Evolutionary conservation across 805 yeast genomes (phyloP).

Genomic region (Priceomyces medius): DNA sequence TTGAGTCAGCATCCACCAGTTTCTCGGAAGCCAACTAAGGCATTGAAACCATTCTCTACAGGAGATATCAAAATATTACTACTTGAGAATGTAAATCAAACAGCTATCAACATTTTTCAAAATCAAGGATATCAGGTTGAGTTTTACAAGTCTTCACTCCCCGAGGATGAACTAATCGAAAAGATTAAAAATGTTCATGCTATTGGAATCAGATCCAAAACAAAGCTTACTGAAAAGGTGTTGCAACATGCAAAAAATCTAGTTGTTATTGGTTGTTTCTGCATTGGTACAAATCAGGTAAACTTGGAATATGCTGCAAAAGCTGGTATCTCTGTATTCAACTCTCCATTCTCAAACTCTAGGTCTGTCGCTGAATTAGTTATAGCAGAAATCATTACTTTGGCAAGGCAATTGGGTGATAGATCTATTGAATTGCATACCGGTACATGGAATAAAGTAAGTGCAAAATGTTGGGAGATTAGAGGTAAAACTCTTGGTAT

Average conservation of each 20-base stretch:
- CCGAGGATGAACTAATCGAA: conserved; percentile 92
- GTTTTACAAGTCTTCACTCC: conserved; percentile 81
- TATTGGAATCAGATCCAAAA: conserved; percentile 96
- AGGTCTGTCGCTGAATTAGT: conserved; percentile 98
- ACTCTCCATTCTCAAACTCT: conserved; percentile 97
- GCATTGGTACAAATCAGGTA: conserved; percentile 98
- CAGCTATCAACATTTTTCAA: conserved; percentile 83
- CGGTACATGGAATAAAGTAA: conserved; percentile 97
- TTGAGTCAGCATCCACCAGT: conserved; percentile 52
- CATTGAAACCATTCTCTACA: conserved; percentile 90
- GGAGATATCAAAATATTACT: conserved; percentile 91
- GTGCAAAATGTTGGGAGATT: conserved; percentile 96
- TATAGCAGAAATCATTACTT: conserved; percentile 87
- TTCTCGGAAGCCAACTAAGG: conserved; percentile 55
- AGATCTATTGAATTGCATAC: conserved; percentile 94
- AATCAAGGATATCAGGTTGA: conserved; percentile 97
- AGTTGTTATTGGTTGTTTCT: conserved; percentile 93
- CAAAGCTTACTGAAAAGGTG: conserved; percentile 77
- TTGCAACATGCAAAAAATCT: conserved; percentile 85
- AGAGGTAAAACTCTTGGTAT: conserved; percentile 98
- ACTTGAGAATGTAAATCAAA: conserved; percentile 88
- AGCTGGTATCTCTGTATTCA: conserved; percentile 93
- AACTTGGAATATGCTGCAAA: conserved; percentile 89
- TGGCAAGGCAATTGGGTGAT: conserved; percentile 96
- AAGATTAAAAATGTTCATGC: conserved; percentile 94